Conservation (phyloP, 2,329 filamentous ascomycete genomes). For the Pyrenophora tritici-repentis region DNA sequence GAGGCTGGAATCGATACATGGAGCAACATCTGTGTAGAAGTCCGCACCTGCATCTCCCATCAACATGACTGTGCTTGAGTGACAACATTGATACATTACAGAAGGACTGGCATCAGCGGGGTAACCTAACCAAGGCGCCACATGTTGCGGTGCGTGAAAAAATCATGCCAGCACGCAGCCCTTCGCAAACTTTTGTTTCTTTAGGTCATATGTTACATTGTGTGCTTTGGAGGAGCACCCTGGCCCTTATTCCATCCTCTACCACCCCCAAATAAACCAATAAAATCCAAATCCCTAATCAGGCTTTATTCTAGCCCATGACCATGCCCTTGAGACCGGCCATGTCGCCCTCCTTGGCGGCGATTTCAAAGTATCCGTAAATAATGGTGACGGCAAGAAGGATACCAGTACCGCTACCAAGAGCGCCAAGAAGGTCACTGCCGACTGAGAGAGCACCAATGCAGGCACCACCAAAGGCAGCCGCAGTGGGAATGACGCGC, state of each 20-base stretch:
- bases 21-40: too few species aligned
- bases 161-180: slow-evolving; percentile 7
- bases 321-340: slow-evolving; percentile 74
- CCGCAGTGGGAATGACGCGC: slow-evolving; percentile 97
- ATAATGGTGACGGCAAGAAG: slow-evolving; percentile 99
- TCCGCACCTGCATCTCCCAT: too few species aligned
- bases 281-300: slow-evolving; percentile 1
- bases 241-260: slow-evolving; percentile 1
- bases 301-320: slow-evolving; percentile 50
- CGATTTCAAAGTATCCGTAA: slow-evolving; percentile 99
- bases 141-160: slow-evolving; percentile 8
- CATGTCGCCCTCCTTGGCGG: slow-evolving; percentile 97
- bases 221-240: slow-evolving; percentile 14
- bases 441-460: slow-evolving; percentile 96
- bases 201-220: slow-evolving; percentile 18
- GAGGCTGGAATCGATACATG: too few species aligned
- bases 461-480: slow-evolving; percentile 97
- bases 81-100: slow-evolving; percentile 17
- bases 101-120: slow-evolving; percentile 1
- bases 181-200: slow-evolving; percentile 17
- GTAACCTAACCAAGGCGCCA: slow-evolving; percentile 9
- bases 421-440: slow-evolving; percentile 92
- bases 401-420: slow-evolving; percentile 97
- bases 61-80: background rate
- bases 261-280: slow-evolving; percentile 2